Evolutionary conservation across 2,329 filamentous ascomycete species (phyloP), one percentile per base, ranked within the genome.

Genomic region (Salinomyces thailandicus): DNA sequence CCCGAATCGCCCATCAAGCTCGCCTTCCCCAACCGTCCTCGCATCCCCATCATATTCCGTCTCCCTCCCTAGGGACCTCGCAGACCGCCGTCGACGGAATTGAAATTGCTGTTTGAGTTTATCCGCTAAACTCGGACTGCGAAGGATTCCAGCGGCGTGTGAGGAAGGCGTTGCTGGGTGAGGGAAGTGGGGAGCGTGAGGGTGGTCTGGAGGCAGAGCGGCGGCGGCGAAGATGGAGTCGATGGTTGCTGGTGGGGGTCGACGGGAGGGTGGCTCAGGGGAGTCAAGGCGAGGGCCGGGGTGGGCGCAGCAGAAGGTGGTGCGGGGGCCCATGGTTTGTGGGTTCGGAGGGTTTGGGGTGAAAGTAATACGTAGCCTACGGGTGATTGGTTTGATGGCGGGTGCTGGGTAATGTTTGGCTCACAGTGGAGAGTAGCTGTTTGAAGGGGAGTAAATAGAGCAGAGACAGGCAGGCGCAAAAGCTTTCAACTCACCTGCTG

Each of bases 11-110:
- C 16, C 11, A 20, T 18, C 15, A 16, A 27, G 9, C 24, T 16
- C 18, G 11, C 5, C 35, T 19, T 24, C 30, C 19, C 20, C 16
- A 5, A 7, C 18, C 8, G 16, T 7, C n/a, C 33, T 27, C 11
- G 38, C 36, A 31, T 63, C 61, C 9, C 52, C 48, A 38, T 63
- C 60, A 28, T 61, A 62, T 9, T 56, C 57, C 18, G 22, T 9
- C 32, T 27, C 42, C 43, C 11, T 20, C 37, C 11, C 30, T 36
- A n/a, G n/a, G n/a, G n/a, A n/a, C n/a, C n/a, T n/a, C n/a, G n/a
- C n/a, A n/a, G n/a, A n/a, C n/a, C n/a, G n/a, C n/a, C n/a, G n/a
- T n/a, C n/a, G n/a, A n/a, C n/a, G n/a, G n/a, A n/a, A 33, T 24
- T 28, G 34, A 20, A 55, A 36, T 31, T 49, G 45, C 36, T 40